Evolutionary conservation across 148 eudicot genomes (phyloP).

Genomic region (Vaccinium darrowii): DNA sequence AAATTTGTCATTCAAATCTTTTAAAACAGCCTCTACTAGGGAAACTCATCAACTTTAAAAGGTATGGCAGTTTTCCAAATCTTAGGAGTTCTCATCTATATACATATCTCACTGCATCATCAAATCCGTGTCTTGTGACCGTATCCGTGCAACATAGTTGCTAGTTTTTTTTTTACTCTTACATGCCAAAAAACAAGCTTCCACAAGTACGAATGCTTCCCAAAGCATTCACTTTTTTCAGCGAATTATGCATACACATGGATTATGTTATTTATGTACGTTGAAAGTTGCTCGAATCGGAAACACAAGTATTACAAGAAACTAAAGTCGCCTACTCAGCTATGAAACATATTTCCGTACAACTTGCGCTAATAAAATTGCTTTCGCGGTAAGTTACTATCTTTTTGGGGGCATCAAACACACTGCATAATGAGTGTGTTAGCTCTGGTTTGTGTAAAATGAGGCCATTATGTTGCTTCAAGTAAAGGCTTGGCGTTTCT

Average conservation of each 20-base stretch:
- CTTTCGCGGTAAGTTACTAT: neutral
- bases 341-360: slow-evolving; percentile 3
- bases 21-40: neutral
- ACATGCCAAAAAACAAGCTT: neutral
- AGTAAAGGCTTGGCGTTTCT: slow-evolving; percentile 21
- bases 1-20: neutral
- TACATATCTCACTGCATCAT: neutral
- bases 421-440: neutral
- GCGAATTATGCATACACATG: neutral
- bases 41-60: neutral
- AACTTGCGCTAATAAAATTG: neutral
- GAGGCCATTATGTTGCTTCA: slow-evolving; percentile 19
- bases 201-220: neutral
- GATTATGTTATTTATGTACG: neutral
- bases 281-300: neutral
- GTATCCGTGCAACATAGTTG: neutral
- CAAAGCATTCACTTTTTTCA: neutral
- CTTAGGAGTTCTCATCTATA: neutral
- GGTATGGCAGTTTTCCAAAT: neutral
- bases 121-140: neutral
- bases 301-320: neutral
- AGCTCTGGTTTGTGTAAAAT: slow-evolving; percentile 7
- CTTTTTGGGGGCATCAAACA: neutral
- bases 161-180: neutral
- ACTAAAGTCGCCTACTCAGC: neutral